These are phyloP conservation scores for Vitis hybrid DNA, from an alignment of 177 flowering plant species.

Conservation along the genomic window DNA sequence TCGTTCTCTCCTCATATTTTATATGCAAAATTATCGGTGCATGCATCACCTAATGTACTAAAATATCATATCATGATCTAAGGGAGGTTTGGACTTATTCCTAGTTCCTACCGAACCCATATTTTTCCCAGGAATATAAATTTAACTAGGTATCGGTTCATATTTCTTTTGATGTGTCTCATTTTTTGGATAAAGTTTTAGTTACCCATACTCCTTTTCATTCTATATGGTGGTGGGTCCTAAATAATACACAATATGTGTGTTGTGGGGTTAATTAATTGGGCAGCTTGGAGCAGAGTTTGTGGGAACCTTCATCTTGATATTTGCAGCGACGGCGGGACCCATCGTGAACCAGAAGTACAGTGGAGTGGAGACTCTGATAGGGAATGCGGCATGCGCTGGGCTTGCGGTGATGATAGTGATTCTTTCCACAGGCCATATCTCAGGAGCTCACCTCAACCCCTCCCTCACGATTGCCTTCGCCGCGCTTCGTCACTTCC, in stretches of 20 bases:
- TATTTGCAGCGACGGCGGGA: constrained; percentile 76
- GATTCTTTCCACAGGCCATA: constrained; percentile 82
- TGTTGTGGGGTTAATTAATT: too few species aligned
- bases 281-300: constrained; percentile 84
- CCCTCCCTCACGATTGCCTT: constrained; percentile 86
- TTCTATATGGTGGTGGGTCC: too few species aligned
- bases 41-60: too few species aligned
- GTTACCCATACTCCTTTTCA: neutral
- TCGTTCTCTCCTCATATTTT: too few species aligned
- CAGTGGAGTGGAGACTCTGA: constrained; percentile 56
- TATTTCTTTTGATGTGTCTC: too few species aligned
- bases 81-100: too few species aligned
- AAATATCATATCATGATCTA: too few species aligned
- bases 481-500: constrained; percentile 80
- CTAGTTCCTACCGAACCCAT: too few species aligned
- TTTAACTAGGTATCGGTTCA: too few species aligned
- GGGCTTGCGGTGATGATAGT: constrained; percentile 86
- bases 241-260: too few species aligned
- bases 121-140: too few species aligned
- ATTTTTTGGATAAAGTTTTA: neutral
- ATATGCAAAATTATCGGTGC: too few species aligned
- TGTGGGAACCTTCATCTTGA: constrained; percentile 86
- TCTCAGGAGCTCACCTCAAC: constrained; percentile 90
- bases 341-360: constrained; percentile 89
- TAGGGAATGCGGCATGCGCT: constrained; percentile 81